phyloP scores from a whole-genome alignment of 2,329 filamentous ascomycete genomes.

The Verticillium nubilum region DNA sequence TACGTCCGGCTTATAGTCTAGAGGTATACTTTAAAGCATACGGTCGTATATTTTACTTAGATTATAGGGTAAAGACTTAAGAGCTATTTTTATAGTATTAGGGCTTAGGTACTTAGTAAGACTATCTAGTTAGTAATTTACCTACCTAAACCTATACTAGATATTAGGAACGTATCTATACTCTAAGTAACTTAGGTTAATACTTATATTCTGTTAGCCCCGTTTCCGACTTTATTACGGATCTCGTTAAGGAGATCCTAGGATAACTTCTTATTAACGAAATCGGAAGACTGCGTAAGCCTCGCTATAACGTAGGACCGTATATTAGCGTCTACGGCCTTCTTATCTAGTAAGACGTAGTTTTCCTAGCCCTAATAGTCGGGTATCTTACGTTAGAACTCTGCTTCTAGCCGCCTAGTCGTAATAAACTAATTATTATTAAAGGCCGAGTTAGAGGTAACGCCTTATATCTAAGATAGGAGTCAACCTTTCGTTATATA shows the following conservation, averaged over 20 bases:
- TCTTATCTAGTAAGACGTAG: neutral
- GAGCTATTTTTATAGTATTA: neutral
- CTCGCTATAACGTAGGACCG: neutral
- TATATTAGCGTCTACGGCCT: neutral
- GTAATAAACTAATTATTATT: slow-evolving; percentile 2
- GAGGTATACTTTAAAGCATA: slow-evolving; percentile 9
- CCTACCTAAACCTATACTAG: neutral
- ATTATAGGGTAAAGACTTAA: neutral
- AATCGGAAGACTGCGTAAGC: neutral
- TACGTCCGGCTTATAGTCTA: slow-evolving; percentile 6
- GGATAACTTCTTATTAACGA: neutral
- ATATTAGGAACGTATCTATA: neutral
- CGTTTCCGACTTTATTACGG: neutral
- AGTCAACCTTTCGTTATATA: slow-evolving; percentile 12
- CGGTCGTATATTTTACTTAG: slow-evolving; percentile 2
- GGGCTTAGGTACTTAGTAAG: neutral
- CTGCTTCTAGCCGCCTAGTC: neutral
- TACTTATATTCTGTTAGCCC: neutral
- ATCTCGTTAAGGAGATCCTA: neutral
- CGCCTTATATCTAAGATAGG: slow-evolving; percentile 11
- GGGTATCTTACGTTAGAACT: neutral
- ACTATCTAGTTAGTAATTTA: neutral
- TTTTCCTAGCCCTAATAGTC: neutral
- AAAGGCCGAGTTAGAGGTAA: slow-evolving; percentile 3
- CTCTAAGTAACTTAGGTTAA: neutral